These are phyloP conservation scores for Harringtonia lauricola DNA, from an alignment of 2,329 filamentous ascomycete genomes.

Conservation along the genomic window DNA sequence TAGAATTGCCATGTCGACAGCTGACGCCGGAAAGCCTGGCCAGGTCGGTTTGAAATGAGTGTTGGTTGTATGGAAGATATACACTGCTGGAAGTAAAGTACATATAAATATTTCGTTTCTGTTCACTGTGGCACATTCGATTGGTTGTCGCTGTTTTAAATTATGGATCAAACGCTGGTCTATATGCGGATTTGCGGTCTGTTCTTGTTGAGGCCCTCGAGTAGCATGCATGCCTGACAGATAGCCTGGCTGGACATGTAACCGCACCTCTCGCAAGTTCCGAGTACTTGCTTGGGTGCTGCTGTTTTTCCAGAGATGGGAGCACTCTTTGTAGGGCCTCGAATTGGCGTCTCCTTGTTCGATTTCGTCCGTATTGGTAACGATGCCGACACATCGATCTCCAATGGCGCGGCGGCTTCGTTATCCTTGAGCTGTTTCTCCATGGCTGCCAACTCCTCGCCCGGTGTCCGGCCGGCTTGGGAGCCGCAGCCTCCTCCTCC, in stretches of 20 bases:
- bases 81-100: not conserved
- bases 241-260: slow-evolving; percentile 92
- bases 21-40: not conserved
- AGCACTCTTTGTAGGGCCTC: slow-evolving; percentile 13
- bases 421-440: slow-evolving; percentile 60
- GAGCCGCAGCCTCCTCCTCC: slow-evolving; percentile 61
- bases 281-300: slow-evolving; percentile 57
- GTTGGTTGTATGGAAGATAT: not conserved
- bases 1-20: no score
- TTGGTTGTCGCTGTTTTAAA: no score
- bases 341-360: slow-evolving; percentile 14
- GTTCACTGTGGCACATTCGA: no score
- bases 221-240: slow-evolving; percentile 84
- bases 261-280: slow-evolving; percentile 77
- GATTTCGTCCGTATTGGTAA: slow-evolving; percentile 13
- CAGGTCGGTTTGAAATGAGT: not conserved
- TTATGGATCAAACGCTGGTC: slow-evolving; percentile 5
- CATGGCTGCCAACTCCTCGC: slow-evolving; percentile 72
- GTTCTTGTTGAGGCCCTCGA: slow-evolving; percentile 85
- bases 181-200: slow-evolving; percentile 46
- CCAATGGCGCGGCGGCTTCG: slow-evolving; percentile 46
- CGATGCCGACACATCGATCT: slow-evolving; percentile 52
- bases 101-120: not conserved
- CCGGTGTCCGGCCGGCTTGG: slow-evolving; percentile 52
- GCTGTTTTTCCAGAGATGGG: slow-evolving; percentile 15